Evolutionary conservation across 1,139 yeast genomes (phyloP), one percentile per base, ranked within the genome.

Genomic region (Scheffersomyces titani): DNA sequence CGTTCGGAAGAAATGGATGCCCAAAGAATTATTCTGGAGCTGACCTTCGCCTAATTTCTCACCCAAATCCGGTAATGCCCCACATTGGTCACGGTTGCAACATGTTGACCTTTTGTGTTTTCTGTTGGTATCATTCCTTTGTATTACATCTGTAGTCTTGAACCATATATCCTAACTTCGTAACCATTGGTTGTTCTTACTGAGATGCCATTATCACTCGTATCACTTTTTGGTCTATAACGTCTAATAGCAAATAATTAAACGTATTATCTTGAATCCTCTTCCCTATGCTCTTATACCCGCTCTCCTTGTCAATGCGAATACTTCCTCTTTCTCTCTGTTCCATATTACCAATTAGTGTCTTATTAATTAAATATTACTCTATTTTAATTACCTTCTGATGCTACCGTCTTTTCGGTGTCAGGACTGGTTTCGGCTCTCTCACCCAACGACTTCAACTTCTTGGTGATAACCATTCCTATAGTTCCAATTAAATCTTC

Each of bases 401-500:
- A 11, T 6, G 16, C 16, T 30, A 9, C 40, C 13, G 40, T 30
- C 49, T 19, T 19, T 46, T 46, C 49, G 5, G n/a, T 7, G 16
- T 46, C 49, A 7, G 49, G 49, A 20, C 22, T 46, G 6, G 49
- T 46, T 22, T 46, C 24, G 7, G 49, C 22, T 13, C 16, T 46
- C 6, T 22, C 49, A 19, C 22, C 49, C 49, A 46, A 20, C 16
- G 49, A 46, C 36, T 19, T 52, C 48, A 47, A 58, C 52, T 19
- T 51, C 50, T 48, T 52, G 55, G 36, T 56, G 56, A 63, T 57
- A 19, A 59, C 52, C 18, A 51, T 62, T 2, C 80, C 80, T 49
- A 77, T 68, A 6, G 68, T 64, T 6, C 75, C 76, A 49, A 70
- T 71, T 21, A 81, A 67, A 63, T 83, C 82, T 65, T 81, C 84